Percentiles rank a stretch among this genome's conserved stretches.
Conservation (phyloP, 169 alveolate species). For the Plasmodium vinckei region DNA sequence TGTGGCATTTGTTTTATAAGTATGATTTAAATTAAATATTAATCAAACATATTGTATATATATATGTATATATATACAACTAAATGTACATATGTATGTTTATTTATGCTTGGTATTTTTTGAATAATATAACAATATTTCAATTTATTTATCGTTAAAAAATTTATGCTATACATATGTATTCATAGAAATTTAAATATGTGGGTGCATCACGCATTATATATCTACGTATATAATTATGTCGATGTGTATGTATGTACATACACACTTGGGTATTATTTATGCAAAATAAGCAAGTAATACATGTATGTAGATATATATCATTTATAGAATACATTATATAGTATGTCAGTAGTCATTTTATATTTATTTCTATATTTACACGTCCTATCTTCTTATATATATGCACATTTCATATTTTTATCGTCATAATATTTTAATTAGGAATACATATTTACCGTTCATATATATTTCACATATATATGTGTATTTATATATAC, state of each 20-base stretch:
- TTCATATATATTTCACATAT: neutral
- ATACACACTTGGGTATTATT: neutral
- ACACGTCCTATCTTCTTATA: neutral
- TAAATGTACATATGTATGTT: neutral
- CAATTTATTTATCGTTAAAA: neutral
- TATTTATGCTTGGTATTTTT: neutral
- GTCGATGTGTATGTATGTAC: neutral
- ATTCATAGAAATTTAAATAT: neutral
- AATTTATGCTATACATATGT: neutral
- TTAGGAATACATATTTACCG: neutral
- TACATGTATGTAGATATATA: neutral
- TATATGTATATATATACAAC: constrained; percentile 9
- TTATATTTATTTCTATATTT: neutral
- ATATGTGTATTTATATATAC: neutral
- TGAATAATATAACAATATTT: neutral
- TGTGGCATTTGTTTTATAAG: too few species aligned
- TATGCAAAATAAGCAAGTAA: neutral
- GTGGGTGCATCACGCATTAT: neutral
- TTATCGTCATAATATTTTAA: neutral
- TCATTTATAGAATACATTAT: neutral
- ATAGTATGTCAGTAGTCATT: neutral
- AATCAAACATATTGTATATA: neutral
- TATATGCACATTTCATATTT: neutral
- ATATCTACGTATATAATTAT: neutral
- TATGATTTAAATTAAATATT: too few species aligned